Base-by-base conservation (phyloP, 495 filamentous ascomycete genomes). In the Penicillium antarcticum region DNA sequence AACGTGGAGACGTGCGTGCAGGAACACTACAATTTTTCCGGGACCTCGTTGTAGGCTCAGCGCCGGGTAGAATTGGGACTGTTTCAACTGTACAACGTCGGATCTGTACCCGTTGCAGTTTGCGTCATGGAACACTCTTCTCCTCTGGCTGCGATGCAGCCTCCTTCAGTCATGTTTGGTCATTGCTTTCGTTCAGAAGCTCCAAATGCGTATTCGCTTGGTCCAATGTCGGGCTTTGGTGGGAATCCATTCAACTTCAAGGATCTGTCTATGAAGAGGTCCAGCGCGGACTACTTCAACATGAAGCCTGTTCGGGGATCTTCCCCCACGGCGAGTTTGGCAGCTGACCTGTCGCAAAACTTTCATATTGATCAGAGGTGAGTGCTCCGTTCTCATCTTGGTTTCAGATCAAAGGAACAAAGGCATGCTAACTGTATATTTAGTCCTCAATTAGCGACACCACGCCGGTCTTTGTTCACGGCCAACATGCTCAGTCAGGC, bases 301-400 rank as follows among this genome's bases (percentile, higher is more conserved):
- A 69, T 87, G 56, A 87, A 87, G 58, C 77, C 82, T 19, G 73
- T 90, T 50, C 83, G 84, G 45, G 89, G 90, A 21, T 95, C 94
- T 7, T 98, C 94, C 34, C 94, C 94, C 8, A 88, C 89, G 26
- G 83, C 89, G 2, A 94, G 88, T 61, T 72, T 98, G 53, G 92
- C 91, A 17, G 91, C 91, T 38, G 94, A 97, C 68, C 78, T 97
- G 58, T 96, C 91, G 38, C 91, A 95, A 66, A 98, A 97, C 75
- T 96, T 97, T 61, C 91, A 91, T 57, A 85, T 96, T 61, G 91
- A 96, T 64, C 85, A 86, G 56, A 95, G 90, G 92, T 96, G 67
- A 69, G 76, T 61, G 34, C 49, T 42, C 51, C 31, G 13, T 23
- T 23, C 38, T 32, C 31, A 17, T 51, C 34, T 39, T 17, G 11